Conservation (phyloP, 176 grass and related monocot species). For the Stipa capillata region DNA sequence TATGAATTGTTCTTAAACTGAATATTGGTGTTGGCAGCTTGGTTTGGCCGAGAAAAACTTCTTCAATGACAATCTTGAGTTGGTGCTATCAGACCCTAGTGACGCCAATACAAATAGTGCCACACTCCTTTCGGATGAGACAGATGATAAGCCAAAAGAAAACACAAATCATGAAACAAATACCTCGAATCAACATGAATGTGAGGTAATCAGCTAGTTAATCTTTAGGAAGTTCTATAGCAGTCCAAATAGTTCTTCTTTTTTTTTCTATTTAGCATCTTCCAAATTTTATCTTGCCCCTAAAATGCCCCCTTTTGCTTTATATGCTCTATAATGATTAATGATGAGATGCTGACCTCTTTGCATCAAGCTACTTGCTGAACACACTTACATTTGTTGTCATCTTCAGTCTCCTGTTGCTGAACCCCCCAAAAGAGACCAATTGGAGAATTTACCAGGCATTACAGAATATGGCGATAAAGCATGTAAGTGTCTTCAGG, state of each 20-base stretch:
- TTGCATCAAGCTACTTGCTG: neutral
- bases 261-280: neutral
- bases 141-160: slow-evolving; percentile 65
- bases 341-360: neutral
- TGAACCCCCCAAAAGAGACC: slow-evolving; percentile 9
- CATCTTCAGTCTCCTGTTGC: slow-evolving; percentile 27
- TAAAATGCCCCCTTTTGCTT: neutral
- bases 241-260: neutral
- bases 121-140: slow-evolving; percentile 72
- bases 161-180: slow-evolving; percentile 39
- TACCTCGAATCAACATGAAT: slow-evolving; percentile 47
- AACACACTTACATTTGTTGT: neutral
- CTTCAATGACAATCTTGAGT: slow-evolving; percentile 63
- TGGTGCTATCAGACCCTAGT: slow-evolving; percentile 64
- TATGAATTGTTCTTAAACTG: slow-evolving; percentile 9
- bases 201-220: slow-evolving; percentile 46
- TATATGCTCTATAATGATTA: neutral
- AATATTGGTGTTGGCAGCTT: slow-evolving; percentile 52
- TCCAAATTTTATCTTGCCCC: neutral
- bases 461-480: slow-evolving; percentile 1
- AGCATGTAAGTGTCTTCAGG: slow-evolving; percentile 36
- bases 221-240: neutral
- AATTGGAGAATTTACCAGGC: slow-evolving; percentile 4
- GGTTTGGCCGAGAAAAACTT: slow-evolving; percentile 80
- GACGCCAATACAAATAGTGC: slow-evolving; percentile 88